Base-by-base conservation (phyloP, 352 stramenopile genomes). In the Pythium graminicola region DNA sequence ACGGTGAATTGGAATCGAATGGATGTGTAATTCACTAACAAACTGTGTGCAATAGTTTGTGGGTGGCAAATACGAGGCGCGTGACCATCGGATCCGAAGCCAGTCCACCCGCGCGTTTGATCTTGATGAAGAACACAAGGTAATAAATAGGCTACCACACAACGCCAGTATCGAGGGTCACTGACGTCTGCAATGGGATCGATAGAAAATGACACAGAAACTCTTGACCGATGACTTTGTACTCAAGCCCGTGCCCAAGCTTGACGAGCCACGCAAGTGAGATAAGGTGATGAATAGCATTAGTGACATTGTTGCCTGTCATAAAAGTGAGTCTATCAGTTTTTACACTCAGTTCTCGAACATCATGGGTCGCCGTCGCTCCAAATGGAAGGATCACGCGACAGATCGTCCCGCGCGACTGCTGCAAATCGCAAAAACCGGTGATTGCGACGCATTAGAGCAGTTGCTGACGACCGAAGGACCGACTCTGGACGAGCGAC, bases 61-160 rank as follows among this genome's bases (percentile, higher is more conserved):
- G 8, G 74, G 72, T 17, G 83, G 83, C 31, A 94, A 92, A 46
- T 91, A 77, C 49, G 83, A 94, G 54, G 76, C 77, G 17, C 70
- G 78, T 57, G 83, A 94, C 51, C 73, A 86, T 50, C 45, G 74
- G 50, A 73, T 94, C 63, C 90, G 92, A 63, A 92, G 81, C 62
- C 80, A 94, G 57, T 85, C 81, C 27, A 73, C 76, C 51, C 81
- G 79, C 16, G 66, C 72, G 23, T 94, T 94, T 49, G 80, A 94
- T 43, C 58, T 94, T 43, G 79, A 91, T 27, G 83, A 94, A 43
- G 83, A 94, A 60, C 75, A 94, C 69, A 87, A 86, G 70, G 83
- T 94, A 19, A 14, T 22, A 7, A 35, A 13, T 13, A 35, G 29
- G 7, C 7, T 13, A 13, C 29, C 29, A 13, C 29, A 13, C 29